Percentiles rank a stretch among this genome's conserved stretches.
Conservation (phyloP, 352 stramenopile species). For the Globisporangium canariense region DNA sequence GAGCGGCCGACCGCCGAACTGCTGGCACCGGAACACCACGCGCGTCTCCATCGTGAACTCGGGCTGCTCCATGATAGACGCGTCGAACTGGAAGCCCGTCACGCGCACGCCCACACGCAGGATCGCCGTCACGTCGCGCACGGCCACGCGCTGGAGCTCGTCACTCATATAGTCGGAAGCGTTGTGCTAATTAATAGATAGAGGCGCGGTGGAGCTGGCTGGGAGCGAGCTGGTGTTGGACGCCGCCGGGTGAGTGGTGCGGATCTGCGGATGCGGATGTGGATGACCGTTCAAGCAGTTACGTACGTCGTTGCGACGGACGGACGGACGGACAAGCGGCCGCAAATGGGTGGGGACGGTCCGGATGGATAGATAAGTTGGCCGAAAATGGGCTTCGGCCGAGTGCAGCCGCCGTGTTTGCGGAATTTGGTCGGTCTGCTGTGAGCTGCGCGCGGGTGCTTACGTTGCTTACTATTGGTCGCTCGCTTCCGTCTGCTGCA, state of each 20-base stretch:
- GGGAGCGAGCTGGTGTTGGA: too few species aligned
- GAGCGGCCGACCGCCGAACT: slow-evolving; percentile 48
- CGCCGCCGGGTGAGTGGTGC: background rate
- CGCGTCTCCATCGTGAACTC: slow-evolving; percentile 65
- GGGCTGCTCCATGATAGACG: slow-evolving; percentile 72
- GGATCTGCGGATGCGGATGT: background rate
- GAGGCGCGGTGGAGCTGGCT: background rate
- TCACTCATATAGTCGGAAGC: background rate
- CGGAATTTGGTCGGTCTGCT: background rate
- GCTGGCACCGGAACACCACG: slow-evolving; percentile 64
- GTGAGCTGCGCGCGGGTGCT: background rate
- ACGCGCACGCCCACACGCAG: slow-evolving; percentile 55
- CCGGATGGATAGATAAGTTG: background rate
- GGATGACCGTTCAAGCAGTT: background rate
- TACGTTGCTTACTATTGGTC: background rate
- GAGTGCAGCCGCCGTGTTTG: background rate
- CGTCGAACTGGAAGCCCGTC: slow-evolving; percentile 65
- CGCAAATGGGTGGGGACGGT: background rate
- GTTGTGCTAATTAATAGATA: background rate
- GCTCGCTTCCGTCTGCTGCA: background rate
- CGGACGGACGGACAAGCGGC: background rate
- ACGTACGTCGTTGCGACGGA: background rate
- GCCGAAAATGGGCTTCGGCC: too few species aligned
- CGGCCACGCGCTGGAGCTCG: slow-evolving; percentile 20
- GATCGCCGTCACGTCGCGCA: slow-evolving; percentile 68